phyloP scores from a whole-genome alignment of 106 monocot genomes.

The Cymbidium sinense region DNA sequence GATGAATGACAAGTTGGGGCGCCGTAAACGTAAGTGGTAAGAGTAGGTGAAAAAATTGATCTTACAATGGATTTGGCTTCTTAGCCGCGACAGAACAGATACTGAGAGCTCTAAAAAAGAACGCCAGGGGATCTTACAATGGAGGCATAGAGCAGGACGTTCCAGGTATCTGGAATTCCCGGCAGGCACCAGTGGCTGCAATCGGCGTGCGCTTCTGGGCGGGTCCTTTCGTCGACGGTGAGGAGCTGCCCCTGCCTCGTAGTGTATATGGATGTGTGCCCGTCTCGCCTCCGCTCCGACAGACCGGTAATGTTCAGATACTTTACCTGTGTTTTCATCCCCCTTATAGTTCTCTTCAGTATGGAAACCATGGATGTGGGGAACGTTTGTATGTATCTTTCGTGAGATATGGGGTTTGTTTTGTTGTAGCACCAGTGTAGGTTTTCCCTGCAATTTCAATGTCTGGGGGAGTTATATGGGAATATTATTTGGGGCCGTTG shows the following conservation, averaged over 20 bases:
- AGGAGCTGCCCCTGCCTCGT: slow-evolving; percentile 26
- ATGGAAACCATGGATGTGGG: slow-evolving; percentile 20
- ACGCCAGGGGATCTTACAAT: neutral
- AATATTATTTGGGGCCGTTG: no score
- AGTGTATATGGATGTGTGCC: slow-evolving; percentile 39
- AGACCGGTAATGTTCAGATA: slow-evolving; percentile 44
- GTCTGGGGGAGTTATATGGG: no score
- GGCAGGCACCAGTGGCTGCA: slow-evolving; percentile 98
- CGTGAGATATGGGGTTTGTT: slow-evolving; percentile 20
- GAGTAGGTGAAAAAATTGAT: no score
- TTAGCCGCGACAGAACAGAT: no score
- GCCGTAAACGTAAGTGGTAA: no score
- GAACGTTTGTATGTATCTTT: slow-evolving; percentile 21
- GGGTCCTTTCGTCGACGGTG: slow-evolving; percentile 11
- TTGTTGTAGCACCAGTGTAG: slow-evolving; percentile 52
- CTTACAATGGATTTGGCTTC: no score
- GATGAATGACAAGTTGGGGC: no score
- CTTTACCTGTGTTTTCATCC: slow-evolving; percentile 33
- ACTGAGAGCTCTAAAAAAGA: neutral
- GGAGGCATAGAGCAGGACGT: slow-evolving; percentile 63
- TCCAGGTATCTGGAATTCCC: slow-evolving; percentile 94
- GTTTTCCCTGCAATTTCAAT: slow-evolving; percentile 20
- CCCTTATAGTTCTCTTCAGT: slow-evolving; percentile 22
- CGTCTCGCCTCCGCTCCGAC: slow-evolving; percentile 43
- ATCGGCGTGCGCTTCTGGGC: slow-evolving; percentile 24